These are phyloP conservation scores for Hypomyces perniciosus DNA, from an alignment of 2,329 filamentous ascomycete species.

Conservation along the genomic window DNA sequence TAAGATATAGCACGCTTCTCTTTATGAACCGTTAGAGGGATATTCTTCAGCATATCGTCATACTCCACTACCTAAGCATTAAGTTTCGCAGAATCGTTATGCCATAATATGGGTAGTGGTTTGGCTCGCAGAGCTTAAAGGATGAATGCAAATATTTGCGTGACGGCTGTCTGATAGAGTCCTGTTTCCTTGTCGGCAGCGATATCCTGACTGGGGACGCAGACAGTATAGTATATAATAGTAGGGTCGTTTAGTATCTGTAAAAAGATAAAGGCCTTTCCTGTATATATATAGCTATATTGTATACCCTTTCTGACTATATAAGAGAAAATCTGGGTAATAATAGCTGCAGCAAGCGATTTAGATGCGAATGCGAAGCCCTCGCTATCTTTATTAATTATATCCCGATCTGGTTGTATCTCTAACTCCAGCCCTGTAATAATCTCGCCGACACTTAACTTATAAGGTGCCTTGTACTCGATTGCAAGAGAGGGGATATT, in stretches of 20 bases:
- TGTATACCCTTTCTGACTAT: constrained; percentile 30
- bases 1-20: constrained; percentile 17
- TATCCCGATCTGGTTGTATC: constrained; percentile 27
- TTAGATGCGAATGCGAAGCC: constrained; percentile 24
- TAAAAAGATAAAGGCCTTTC: constrained; percentile 30
- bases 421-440: constrained; percentile 26
- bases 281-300: constrained; percentile 31
- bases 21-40: constrained; percentile 20
- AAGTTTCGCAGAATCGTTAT: constrained; percentile 23
- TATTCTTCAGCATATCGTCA: constrained; percentile 23
- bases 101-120: constrained; percentile 26
- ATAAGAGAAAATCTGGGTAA: constrained; percentile 36
- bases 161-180: constrained; percentile 32
- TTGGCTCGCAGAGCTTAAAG: constrained; percentile 25
- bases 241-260: constrained; percentile 27
- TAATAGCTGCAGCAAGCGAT: constrained; percentile 28
- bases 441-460: constrained; percentile 28
- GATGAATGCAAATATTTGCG: constrained; percentile 34
- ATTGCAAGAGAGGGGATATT: constrained; percentile 25
- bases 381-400: constrained; percentile 28
- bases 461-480: constrained; percentile 35
- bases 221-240: constrained; percentile 28
- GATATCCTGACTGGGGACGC: constrained; percentile 29
- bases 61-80: constrained; percentile 30
- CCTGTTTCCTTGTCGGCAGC: constrained; percentile 26